A percentile compares a stretch with the other conserved stretches of the same genome.
Evolutionary conservation across 352 stramenopile genomes (phyloP).

Genomic region (Phytophthora citrophthora): DNA sequence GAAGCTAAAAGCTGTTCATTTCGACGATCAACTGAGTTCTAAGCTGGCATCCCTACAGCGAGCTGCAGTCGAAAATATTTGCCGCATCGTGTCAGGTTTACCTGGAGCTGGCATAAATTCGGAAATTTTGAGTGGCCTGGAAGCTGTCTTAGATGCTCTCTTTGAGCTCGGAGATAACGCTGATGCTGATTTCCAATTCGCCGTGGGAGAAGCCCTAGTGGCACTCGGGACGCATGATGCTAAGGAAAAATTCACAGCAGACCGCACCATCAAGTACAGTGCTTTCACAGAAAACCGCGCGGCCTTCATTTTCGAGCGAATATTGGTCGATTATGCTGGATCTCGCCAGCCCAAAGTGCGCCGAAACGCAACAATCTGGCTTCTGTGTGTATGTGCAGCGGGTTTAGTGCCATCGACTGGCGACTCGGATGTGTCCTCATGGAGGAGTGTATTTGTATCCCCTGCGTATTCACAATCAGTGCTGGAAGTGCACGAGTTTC

Average conservation of each 20-base stretch:
- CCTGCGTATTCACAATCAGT: conserved; percentile 37
- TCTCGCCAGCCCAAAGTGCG: conserved; percentile 53
- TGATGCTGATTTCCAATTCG: conserved; percentile 60
- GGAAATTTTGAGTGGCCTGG: conserved; percentile 28
- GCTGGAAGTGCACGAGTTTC: conserved; percentile 72
- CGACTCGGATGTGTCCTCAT: conserved; percentile 24
- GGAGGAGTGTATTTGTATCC: conserved; percentile 43
- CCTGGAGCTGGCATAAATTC: conserved; percentile 14
- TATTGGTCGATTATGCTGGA: conserved; percentile 44
- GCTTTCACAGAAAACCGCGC: conserved; percentile 41
- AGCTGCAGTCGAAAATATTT: conserved; percentile 50
- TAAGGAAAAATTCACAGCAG: conserved; percentile 24
- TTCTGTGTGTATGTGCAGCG: conserved; percentile 72
- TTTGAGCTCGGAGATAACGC: conserved; percentile 31
- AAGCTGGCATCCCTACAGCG: conserved; percentile 49
- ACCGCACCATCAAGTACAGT: conserved; percentile 21
- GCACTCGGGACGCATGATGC: conserved; percentile 49
- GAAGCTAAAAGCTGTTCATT: conserved; percentile 44
- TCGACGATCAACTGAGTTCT: conserved; percentile 48
- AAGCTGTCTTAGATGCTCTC: conserved; percentile 35
- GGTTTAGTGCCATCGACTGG: conserved; percentile 29
- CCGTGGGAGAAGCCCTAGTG: conserved; percentile 57
- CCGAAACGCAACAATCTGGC: conserved; percentile 65
- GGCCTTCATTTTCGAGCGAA: conserved; percentile 43
- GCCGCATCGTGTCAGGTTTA: conserved; percentile 38